Evolutionary conservation across 73 alveolate species (phyloP), one percentile per base, ranked within the genome.

Genomic region (Breviolum minutum): DNA sequence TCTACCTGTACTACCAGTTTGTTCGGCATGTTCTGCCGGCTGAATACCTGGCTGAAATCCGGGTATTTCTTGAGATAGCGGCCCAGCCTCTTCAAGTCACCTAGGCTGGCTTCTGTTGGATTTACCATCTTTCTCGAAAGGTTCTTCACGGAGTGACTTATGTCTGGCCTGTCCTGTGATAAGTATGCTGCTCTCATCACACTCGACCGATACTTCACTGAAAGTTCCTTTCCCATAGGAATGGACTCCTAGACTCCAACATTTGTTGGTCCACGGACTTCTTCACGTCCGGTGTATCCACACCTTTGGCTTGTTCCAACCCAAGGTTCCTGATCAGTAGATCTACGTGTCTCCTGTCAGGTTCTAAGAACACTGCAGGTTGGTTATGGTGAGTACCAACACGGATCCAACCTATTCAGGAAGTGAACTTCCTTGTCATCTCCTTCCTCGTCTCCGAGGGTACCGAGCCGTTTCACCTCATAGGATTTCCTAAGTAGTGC

Each of bases 401-500:
- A 6, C 89, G 26, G 69, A 80, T 80, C n/a, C 32, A 80, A 68
- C 77, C 77, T 14, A 6, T 68, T 68, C 77, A 68, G 77, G 77
- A 68, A 68, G 24, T 68, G 77, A 16, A 48, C 30, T 80, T 80
- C 89, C 27, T 29, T 30, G 6, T 48, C 70, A 30, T 80, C 89
- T 0, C 69, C 89, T 16, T 80, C 69, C 24, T 64, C 95, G 40
- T 13, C 14, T 8, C 95, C 95, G 8, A 64, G 5, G 5, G 80
- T 64, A 8, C 95, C 83, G 64, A 64, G 29, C 61, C 82, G 68
- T 61, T 87, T 87, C 83, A n/a, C 32, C 80, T 63, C 82, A 66
- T 87, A 63, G 30, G 66, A 64, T 7, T 30, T 61, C 68, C 82
- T 22, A 10, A 87, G 83, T 5, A 64, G 26, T 7, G 60, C 32